phyloP scores from a whole-genome alignment of 441 rosid genomes.

The Omphalea diandra region DNA sequence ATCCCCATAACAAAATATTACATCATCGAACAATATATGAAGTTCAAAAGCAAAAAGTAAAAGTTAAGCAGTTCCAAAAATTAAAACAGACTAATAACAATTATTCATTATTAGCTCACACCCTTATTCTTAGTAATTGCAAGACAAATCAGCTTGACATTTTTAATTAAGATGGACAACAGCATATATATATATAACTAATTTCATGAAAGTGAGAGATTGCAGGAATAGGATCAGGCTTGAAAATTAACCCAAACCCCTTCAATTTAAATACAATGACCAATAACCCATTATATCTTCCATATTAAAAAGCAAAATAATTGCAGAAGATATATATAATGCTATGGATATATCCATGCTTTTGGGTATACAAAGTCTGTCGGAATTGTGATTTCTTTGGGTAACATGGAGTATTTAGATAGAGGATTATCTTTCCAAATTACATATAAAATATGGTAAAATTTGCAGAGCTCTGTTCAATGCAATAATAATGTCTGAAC shows the following conservation, averaged over 20 bases:
- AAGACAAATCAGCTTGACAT: background rate
- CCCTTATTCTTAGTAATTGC: background rate
- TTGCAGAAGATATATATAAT: too few species aligned
- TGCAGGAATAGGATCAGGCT: background rate
- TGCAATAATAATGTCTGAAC: background rate
- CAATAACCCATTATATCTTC: too few species aligned
- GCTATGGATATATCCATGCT: background rate
- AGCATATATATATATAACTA: too few species aligned
- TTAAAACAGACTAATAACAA: background rate
- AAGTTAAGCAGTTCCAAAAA: background rate
- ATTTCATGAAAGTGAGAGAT: background rate
- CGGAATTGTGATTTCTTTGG: too few species aligned
- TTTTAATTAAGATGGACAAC: background rate
- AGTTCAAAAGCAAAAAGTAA: background rate
- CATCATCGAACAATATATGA: background rate
- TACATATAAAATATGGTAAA: background rate
- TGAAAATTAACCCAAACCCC: background rate
- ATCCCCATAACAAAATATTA: background rate
- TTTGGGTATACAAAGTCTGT: too few species aligned
- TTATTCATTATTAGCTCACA: background rate
- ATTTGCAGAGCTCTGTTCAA: background rate
- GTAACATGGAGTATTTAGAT: too few species aligned
- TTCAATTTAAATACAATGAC: background rate
- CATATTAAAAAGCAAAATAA: too few species aligned
- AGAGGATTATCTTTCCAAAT: background rate